phyloP scores from a whole-genome alignment of 768 basidiomycete genomes.

The Suillus decipiens region DNA sequence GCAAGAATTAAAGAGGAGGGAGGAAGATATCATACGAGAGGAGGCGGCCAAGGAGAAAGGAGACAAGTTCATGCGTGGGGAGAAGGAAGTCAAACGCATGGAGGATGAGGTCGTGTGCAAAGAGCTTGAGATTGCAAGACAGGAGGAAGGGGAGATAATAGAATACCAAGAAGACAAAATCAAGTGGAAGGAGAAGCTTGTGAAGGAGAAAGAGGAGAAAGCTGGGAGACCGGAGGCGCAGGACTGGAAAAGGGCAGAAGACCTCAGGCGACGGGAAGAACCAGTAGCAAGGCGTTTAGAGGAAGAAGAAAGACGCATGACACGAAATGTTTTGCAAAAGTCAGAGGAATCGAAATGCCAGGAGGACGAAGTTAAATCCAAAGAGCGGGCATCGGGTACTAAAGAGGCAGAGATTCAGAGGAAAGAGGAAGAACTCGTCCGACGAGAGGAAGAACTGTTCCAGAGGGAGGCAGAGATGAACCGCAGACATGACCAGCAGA shows the following conservation, averaged over 20 bases:
- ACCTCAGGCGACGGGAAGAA: slow-evolving; percentile 19
- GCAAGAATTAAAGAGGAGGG: slow-evolving; percentile 16
- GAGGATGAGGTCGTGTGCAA: slow-evolving; percentile 32
- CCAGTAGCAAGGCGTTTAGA: slow-evolving; percentile 19
- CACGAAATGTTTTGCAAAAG: slow-evolving; percentile 12
- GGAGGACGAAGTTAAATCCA: slow-evolving; percentile 25
- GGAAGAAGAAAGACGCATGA: slow-evolving; percentile 22
- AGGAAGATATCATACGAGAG: slow-evolving; percentile 10
- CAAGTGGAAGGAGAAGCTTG: slow-evolving; percentile 29
- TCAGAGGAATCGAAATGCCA: slow-evolving; percentile 27
- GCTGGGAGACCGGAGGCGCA: slow-evolving; percentile 18
- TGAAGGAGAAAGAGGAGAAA: slow-evolving; percentile 26
- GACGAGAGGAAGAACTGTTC: slow-evolving; percentile 32
- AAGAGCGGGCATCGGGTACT: slow-evolving; percentile 22
- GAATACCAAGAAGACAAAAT: slow-evolving; percentile 23
- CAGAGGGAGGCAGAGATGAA: slow-evolving; percentile 32
- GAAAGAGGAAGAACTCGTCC: slow-evolving; percentile 30
- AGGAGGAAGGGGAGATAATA: slow-evolving; percentile 21
- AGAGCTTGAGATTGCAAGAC: slow-evolving; percentile 26
- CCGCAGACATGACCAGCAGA: slow-evolving; percentile 26
- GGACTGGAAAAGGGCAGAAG: slow-evolving; percentile 20
- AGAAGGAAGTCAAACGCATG: slow-evolving; percentile 20
- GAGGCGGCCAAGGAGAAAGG: slow-evolving; percentile 11
- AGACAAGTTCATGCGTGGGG: slow-evolving; percentile 9
- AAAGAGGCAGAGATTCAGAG: slow-evolving; percentile 28